phyloP scores from a whole-genome alignment of 2,329 filamentous ascomycete species.

The Aulographum hederae region DNA sequence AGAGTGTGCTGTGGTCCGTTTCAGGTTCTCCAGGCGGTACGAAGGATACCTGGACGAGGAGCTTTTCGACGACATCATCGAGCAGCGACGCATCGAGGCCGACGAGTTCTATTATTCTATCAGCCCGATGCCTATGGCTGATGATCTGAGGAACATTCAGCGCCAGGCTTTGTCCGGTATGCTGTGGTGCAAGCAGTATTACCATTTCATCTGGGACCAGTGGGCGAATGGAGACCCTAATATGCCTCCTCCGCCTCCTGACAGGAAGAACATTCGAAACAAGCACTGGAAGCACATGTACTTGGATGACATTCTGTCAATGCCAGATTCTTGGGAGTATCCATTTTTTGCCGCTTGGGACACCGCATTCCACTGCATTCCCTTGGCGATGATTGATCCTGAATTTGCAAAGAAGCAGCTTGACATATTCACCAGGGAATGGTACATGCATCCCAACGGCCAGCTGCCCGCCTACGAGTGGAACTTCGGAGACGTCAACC shows the following conservation, averaged over 20 bases:
- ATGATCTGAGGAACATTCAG: constrained; percentile 88
- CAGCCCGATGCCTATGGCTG: constrained; percentile 81
- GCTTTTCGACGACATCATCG: constrained; percentile 76
- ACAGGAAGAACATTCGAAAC: constrained; percentile 68
- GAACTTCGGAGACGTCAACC: constrained; percentile 97
- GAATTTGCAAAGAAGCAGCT: constrained; percentile 98
- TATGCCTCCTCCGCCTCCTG: constrained; percentile 69
- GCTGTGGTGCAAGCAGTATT: constrained; percentile 98
- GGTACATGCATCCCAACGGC: constrained; percentile 97
- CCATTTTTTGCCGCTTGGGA: constrained; percentile 98
- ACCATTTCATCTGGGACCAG: constrained; percentile 93
- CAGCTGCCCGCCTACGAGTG: constrained; percentile 88
- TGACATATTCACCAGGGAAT: constrained; percentile 87
- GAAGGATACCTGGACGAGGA: constrained; percentile 78
- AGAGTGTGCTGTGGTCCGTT: constrained; percentile 88
- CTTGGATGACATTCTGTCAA: constrained; percentile 85
- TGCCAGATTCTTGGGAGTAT: constrained; percentile 98
- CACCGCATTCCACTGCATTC: constrained; percentile 91
- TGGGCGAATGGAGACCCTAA: constrained; percentile 90
- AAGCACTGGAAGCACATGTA: constrained; percentile 87
- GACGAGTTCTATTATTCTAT: constrained; percentile 93
- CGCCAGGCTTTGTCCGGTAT: constrained; percentile 87
- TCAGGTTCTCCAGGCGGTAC: constrained; percentile 61
- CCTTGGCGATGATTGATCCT: constrained; percentile 89
- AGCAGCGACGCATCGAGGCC: constrained; percentile 70